Evolutionary conservation across 2,329 filamentous ascomycete species (phyloP).

Genomic region (Coniochaeta prunicola): DNA sequence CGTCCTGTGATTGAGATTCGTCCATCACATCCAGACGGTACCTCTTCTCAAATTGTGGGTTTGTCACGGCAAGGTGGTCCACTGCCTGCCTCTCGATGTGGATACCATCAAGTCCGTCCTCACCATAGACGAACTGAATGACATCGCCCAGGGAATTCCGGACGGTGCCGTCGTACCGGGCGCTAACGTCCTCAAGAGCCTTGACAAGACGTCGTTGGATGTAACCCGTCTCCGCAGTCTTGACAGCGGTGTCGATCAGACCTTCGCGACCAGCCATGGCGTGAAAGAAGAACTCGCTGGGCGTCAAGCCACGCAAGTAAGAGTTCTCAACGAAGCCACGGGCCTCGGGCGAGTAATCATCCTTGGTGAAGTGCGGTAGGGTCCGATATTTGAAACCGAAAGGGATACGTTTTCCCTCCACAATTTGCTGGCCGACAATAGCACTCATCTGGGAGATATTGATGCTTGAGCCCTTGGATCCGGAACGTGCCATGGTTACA

Average conservation of each 20-base stretch:
- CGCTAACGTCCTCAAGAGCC: conserved; percentile 94
- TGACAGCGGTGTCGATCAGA: conserved; percentile 98
- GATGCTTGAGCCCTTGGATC: conserved; percentile 97
- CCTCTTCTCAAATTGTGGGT: conserved; percentile 63
- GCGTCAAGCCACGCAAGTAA: conserved; percentile 90
- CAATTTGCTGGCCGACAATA: conserved; percentile 93
- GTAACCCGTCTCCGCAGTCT: conserved; percentile 98
- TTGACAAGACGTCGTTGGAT: conserved; percentile 98
- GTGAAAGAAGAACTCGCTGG: conserved; percentile 98
- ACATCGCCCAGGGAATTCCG: conserved; percentile 95
- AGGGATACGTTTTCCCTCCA: conserved; percentile 97
- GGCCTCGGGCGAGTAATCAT: conserved; percentile 95
- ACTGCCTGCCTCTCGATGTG: conserved; percentile 90
- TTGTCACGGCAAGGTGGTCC: conserved; percentile 76
- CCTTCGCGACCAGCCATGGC: conserved; percentile 99
- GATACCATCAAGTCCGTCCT: conserved; percentile 90
- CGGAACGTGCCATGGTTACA: conserved; percentile 90
- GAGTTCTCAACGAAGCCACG: conserved; percentile 99
- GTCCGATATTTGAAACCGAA: conserved; percentile 99
- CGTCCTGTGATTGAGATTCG: conserved; percentile 41
- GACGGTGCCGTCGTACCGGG: conserved; percentile 95
- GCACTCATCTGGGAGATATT: conserved; percentile 99
- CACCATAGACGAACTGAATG: conserved; percentile 94
- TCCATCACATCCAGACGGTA: conserved; percentile 87
- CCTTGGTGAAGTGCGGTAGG: conserved; percentile 96